Base-by-base conservation (phyloP, 352 stramenopile species). In the Phytophthora hibernalis region DNA sequence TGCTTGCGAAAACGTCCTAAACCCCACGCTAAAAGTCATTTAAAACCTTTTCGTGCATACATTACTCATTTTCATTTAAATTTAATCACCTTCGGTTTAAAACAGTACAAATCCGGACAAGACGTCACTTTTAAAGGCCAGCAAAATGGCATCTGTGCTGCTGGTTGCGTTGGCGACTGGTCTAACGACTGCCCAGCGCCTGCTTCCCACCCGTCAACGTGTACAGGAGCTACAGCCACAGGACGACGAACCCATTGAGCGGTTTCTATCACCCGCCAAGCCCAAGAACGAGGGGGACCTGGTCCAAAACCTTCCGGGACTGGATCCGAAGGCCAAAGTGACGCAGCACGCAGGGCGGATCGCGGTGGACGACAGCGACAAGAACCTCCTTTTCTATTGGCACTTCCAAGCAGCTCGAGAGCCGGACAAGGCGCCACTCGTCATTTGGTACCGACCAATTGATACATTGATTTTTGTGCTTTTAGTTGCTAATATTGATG, bases 331-430 rank as follows among this genome's bases (percentile, higher is more conserved):
- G 22, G 62, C 58, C 22, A 78, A 89, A 28, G 61, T 93, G n/a
- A 74, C 72, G 24, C 87, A 95, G 24, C 83, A 93, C 57, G 87
- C 87, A 0, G 87, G 87, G 0, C 71, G 71, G 31, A 89, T 95
- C 42, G 37, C 76, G 1, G 47, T 95, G 24, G 66, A 83, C 58
- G 64, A 77, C 15, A 69, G 35, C 13, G 78, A 76, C 26, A 77
- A 75, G 20, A 90, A 90, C 62, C 63, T 71, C 2, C 74, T 95
- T 26, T 95, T 95, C 61, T 95, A 93, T 54, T 95, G 87, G 87
- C 85, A 91, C 54, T 91, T 95, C 40, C 67, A 76, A 20, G 82
- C 85, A 1, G 65, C 76, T 13, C 64, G 73, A 15, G 55, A 82
- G 15, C 33, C 85, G 6, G 74, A 85, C 56, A 83, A 64, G 9